Conservation (phyloP, 2,329 filamentous ascomycete species). For the Fusarium neocosmosporiellum region DNA sequence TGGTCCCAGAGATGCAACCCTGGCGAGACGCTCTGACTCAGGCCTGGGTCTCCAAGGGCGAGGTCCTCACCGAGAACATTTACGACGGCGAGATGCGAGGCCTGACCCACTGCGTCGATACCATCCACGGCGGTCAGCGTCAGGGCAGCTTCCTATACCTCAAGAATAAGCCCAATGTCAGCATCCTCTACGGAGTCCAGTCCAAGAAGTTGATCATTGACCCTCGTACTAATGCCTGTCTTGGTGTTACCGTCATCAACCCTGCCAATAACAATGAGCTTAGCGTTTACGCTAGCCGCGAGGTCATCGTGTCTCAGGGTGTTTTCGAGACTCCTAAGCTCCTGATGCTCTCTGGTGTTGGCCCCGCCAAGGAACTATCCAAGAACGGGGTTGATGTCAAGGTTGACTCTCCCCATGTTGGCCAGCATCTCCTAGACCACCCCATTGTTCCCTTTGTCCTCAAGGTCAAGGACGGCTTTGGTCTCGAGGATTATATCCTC, state of each 20-base stretch:
- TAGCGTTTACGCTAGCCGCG: constrained; percentile 59
- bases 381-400: constrained; percentile 63
- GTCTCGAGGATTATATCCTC: constrained; percentile 55
- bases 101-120: constrained; percentile 63
- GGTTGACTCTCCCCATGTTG: constrained; percentile 70
- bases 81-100: constrained; percentile 66
- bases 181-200: constrained; percentile 58
- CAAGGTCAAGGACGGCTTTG: constrained; percentile 52
- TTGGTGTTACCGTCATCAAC: constrained; percentile 60
- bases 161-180: constrained; percentile 64
- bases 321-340: constrained; percentile 73
- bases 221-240: constrained; percentile 39
- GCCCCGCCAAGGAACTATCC: constrained; percentile 63
- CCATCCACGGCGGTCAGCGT: constrained; percentile 66
- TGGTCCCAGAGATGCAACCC: constrained; percentile 61
- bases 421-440: constrained; percentile 72
- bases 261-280: constrained; percentile 47
- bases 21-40: constrained; percentile 63
- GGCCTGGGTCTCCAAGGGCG: constrained; percentile 66
- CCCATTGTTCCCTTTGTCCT: constrained; percentile 11
- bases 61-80: constrained; percentile 63
- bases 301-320: constrained; percentile 62
- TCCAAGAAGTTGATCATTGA: constrained; percentile 68
- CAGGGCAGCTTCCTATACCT: constrained; percentile 63
- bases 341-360: constrained; percentile 72